Percentiles rank a stretch among this genome's conserved stretches.
These are phyloP conservation scores for Eucalyptus virginea DNA, from an alignment of 345 rosid genomes.

Conservation along the genomic window DNA sequence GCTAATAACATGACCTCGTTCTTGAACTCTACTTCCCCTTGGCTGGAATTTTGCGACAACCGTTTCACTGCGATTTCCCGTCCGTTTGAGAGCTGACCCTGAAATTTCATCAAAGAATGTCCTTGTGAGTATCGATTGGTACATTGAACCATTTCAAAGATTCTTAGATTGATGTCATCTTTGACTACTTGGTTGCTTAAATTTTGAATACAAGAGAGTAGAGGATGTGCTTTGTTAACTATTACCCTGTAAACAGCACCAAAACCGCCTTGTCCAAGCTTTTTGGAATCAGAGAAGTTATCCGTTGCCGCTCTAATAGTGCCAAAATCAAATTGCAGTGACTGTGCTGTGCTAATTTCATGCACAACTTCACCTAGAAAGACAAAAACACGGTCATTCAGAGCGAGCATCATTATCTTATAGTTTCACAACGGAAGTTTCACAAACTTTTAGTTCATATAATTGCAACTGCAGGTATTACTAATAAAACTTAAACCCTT, in stretches of 20 bases:
- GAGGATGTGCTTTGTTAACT: not conserved
- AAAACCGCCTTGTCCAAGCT: slow-evolving; percentile 17
- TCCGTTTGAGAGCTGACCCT: slow-evolving; percentile 12
- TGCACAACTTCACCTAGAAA: not conserved
- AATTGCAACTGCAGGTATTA: not conserved
- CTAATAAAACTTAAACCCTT: not conserved
- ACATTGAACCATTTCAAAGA: not conserved
- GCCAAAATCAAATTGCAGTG: slow-evolving; percentile 2
- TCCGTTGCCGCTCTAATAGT: slow-evolving; percentile 1
- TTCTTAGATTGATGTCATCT: not conserved
- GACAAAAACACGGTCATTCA: not conserved
- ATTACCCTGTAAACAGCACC: slow-evolving; percentile 13
- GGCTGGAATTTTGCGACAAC: slow-evolving; percentile 10
- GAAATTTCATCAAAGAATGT: not conserved
- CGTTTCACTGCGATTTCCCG: slow-evolving; percentile 22
- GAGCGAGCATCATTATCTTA: not conserved
- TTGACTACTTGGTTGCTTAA: not conserved
- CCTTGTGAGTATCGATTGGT: not conserved
- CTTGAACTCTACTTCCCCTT: slow-evolving; percentile 23
- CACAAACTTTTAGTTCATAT: not conserved
- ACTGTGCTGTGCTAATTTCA: not conserved
- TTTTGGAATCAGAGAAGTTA: slow-evolving; percentile 2
- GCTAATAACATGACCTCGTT: slow-evolving; percentile 28
- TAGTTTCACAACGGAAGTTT: not conserved
- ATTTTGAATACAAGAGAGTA: not conserved